Percentiles rank a stretch among this genome's conserved stretches.
Evolutionary conservation across 495 filamentous ascomycete genomes (phyloP).

Genomic region (Podospora sp.): DNA sequence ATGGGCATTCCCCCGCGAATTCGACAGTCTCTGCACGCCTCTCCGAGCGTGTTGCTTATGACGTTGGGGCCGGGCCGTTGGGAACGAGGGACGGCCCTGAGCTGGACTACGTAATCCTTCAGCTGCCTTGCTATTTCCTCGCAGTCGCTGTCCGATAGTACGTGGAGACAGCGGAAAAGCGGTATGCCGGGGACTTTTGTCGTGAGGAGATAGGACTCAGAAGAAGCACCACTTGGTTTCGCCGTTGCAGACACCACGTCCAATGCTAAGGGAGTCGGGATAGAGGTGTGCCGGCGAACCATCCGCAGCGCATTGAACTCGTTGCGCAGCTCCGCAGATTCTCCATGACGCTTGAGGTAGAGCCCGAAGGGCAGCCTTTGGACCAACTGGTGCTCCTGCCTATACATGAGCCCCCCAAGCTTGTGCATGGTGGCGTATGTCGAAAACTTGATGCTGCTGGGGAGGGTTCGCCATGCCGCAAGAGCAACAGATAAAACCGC

Average conservation of each 20-base stretch:
- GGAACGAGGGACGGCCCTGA: neutral
- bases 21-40: conserved; percentile 28
- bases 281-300: conserved; percentile 31
- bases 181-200: conserved; percentile 23
- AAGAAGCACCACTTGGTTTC: neutral
- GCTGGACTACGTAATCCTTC: conserved; percentile 31
- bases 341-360: conserved; percentile 32
- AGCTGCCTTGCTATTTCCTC: conserved; percentile 30
- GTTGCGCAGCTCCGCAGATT: conserved; percentile 26
- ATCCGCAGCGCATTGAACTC: conserved; percentile 36
- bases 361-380: conserved; percentile 40
- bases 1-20: conserved; percentile 29
- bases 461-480: conserved; percentile 26
- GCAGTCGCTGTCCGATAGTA: conserved; percentile 29
- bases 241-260: conserved; percentile 23
- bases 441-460: conserved; percentile 21
- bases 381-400: conserved; percentile 15
- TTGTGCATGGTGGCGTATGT: conserved; percentile 30
- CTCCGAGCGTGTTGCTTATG: conserved; percentile 37
- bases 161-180: conserved; percentile 26
- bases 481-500: neutral
- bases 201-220: conserved; percentile 26
- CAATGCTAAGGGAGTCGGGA: conserved; percentile 32
- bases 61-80: neutral
- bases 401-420: conserved; percentile 31